Evolutionary conservation across 2,329 filamentous ascomycete species (phyloP).

Genomic region (Cladosporium oxysporum): DNA sequence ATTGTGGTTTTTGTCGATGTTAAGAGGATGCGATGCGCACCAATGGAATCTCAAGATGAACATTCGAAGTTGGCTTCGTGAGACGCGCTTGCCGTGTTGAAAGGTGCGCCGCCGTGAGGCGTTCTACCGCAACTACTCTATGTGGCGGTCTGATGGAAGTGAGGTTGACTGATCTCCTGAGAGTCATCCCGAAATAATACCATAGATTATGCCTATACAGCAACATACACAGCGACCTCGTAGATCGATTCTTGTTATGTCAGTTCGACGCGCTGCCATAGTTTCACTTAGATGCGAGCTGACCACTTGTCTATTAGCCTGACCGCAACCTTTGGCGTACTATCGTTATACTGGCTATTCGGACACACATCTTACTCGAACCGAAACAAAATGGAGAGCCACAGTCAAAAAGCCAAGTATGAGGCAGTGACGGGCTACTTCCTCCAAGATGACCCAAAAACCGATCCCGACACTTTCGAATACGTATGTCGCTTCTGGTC

Average conservation of each 20-base stretch:
- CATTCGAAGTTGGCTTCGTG: neutral
- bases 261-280: neutral
- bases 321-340: constrained; percentile 2
- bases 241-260: constrained; percentile 4
- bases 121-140: neutral
- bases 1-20: neutral
- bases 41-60: constrained; percentile 8
- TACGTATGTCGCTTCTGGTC: constrained; percentile 41
- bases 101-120: neutral
- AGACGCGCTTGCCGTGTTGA: neutral
- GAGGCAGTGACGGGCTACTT: constrained; percentile 52
- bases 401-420: constrained; percentile 24
- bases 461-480: constrained; percentile 50
- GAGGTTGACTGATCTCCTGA: neutral
- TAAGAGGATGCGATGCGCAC: constrained; percentile 6
- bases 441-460: constrained; percentile 52
- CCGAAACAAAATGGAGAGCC: constrained; percentile 21
- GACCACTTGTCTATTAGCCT: neutral
- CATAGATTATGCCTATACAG: constrained; percentile 13
- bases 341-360: constrained; percentile 13
- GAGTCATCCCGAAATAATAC: too few relatives aligned
- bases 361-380: neutral
- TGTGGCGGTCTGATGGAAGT: neutral
- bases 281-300: neutral
- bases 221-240: neutral